Base-by-base conservation (phyloP, 2,329 filamentous ascomycete genomes). In the Ophiostoma piceae region DNA sequence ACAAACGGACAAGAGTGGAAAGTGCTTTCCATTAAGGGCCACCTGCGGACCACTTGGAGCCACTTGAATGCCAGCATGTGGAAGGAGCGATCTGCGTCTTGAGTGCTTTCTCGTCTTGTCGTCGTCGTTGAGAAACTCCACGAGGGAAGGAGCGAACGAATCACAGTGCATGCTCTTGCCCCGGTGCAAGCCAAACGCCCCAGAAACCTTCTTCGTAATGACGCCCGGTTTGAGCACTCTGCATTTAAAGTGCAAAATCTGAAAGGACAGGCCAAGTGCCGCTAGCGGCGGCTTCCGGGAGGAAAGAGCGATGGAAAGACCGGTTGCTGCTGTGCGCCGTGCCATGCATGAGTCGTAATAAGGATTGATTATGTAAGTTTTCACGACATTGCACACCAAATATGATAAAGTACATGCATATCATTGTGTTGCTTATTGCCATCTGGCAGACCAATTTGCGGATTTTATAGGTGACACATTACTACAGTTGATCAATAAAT, bases 61-160 rank as follows among this genome's bases (percentile, higher is more conserved):
- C 51, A 57, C 51, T 57, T 14, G 22, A 14, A 57, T 22, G n/a
- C 11, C 9, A 57, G 11, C 51, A 57, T 57, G 51, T 26, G 9
- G 51, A 57, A 57, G 51, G 51, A 57, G 51, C 51, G 51, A 57
- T 16, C 51, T 12, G n/a, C 3, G 22, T 57, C n/a, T 57, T 29
- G 51, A 57, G 51, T 57, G 51, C 22, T 57, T 26, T 47, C 43
- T 47, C 11, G 51, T 57, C 51, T 47, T 26, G 51, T 57, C 51
- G 51, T 57, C 22, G 7, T 11, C n/a, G 35, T 14, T 57, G 51
- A 22, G 51, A 9, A 26, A 12, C 51, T 26, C 51, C 51, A 57
- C 51, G 51, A 57, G 51, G 51, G 51, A 11, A 57, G 22, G 51
- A 57, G 51, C 51, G 51, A 57, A 57, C 51, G 51, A 57, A 57